phyloP scores from a whole-genome alignment of 129 eudicot species.

The Silybum marianum region DNA sequence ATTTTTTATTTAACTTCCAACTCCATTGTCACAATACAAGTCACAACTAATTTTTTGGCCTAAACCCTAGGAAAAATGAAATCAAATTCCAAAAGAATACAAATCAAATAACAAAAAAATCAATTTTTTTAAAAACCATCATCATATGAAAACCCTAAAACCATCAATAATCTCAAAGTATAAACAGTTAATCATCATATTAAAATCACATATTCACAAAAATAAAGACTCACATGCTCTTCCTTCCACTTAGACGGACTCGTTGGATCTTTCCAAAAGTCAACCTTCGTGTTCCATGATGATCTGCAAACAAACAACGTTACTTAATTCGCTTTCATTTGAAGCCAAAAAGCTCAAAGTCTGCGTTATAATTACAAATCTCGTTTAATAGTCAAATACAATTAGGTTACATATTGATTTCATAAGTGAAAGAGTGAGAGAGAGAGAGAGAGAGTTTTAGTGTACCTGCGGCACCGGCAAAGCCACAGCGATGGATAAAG shows the following conservation, averaged over 20 bases:
- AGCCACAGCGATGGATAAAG: slow-evolving; percentile 81
- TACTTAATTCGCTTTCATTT: background rate
- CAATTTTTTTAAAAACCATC: too few species aligned
- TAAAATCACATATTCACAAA: background rate
- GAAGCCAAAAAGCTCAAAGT: background rate
- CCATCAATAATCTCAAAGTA: background rate
- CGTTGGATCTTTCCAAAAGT: slow-evolving; percentile 41
- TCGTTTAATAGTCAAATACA: background rate
- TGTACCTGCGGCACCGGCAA: slow-evolving; percentile 83
- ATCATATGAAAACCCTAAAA: too few species aligned
- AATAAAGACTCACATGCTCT: slow-evolving; percentile 34
- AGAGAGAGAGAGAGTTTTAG: background rate
- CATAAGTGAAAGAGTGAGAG: background rate
- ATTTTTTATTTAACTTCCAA: too few species aligned
- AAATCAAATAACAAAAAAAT: too few species aligned
- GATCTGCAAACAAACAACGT: slow-evolving; percentile 24
- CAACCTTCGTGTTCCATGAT: slow-evolving; percentile 36
- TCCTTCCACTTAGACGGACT: slow-evolving; percentile 44
- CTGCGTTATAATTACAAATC: too few species aligned
- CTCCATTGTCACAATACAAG: too few species aligned
- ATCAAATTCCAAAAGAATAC: too few species aligned
- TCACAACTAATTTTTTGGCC: too few species aligned
- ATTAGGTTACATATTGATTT: background rate
- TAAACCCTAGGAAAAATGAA: too few species aligned
- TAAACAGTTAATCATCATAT: background rate